Evolutionary conservation across 805 yeast genomes (phyloP), one percentile per base, ranked within the genome.

Genomic region (Pichia gijzeniarum): DNA sequence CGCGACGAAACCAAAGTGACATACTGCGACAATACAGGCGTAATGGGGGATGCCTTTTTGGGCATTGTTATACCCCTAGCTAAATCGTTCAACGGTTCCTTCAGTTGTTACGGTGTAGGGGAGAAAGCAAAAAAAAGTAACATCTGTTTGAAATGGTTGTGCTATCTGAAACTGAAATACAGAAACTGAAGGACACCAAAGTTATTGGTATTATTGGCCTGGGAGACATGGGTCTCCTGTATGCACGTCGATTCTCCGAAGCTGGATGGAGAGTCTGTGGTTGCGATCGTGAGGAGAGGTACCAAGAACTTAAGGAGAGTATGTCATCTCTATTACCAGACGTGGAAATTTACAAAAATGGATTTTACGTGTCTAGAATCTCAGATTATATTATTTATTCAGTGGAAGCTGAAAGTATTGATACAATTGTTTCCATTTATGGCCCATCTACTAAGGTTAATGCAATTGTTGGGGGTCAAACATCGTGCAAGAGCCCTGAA

Each of bases 381-480:
- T 72, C 95, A 35, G 98, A 93, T 61, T 88, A 81, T 59, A 76
- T 85, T 43, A 81, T 93, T 45, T 93, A 90, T 71, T 80, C 90
- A 45, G 98, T 93, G 3, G 99, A 93, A 63, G 96, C 98, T 2
- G 95, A 84, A 51, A 79, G 79, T 58, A 82, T 93, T 41, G 79
- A 71, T 39, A 72, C 73, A 46, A 86, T 93, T 33, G 95, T 89
- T 5, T 59, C 76, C 4, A 37, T 67, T 33, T 91, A 91, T 63
- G 97, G 95, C 0, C 91, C 95, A 0, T 83, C 91, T 0, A 80
- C 96, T 4, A 91, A 91, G 60, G 65, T 80, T 3, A 95, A 95
- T 2, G 84, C 95, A 3, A 78, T 90, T 35, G 95, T 93, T 5
- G 99, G 98, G n/a, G 99, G 99, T 7, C 99, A 93, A 64, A 90